phyloP scores from a whole-genome alignment of 169 alveolate species.

The Babesia divergens region DNA sequence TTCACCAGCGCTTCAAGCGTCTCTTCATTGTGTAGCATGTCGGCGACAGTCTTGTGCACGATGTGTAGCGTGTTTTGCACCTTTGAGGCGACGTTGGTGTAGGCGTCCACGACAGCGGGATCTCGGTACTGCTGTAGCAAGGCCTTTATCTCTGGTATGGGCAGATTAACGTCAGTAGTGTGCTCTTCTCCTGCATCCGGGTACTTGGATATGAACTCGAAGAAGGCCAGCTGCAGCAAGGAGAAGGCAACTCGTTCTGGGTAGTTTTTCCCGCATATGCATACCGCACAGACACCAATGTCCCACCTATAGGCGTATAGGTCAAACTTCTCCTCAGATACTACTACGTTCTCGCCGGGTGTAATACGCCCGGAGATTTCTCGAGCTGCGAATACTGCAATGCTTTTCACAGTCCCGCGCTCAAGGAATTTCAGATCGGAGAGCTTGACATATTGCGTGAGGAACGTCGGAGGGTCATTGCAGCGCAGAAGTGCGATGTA shows the following conservation, averaged over 20 bases:
- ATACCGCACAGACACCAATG: slow-evolving; percentile 41
- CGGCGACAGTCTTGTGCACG: slow-evolving; percentile 56
- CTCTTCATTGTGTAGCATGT: slow-evolving; percentile 56
- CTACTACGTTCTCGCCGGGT: slow-evolving; percentile 35
- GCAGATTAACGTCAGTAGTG: slow-evolving; percentile 41
- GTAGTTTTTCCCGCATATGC: slow-evolving; percentile 41
- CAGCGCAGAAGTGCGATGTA: slow-evolving; percentile 54
- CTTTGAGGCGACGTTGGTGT: slow-evolving; percentile 39
- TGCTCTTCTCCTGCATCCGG: slow-evolving; percentile 28
- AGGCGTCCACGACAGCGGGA: slow-evolving; percentile 54
- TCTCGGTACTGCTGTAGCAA: slow-evolving; percentile 36
- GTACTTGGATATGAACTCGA: slow-evolving; percentile 32
- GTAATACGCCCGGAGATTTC: slow-evolving; percentile 41
- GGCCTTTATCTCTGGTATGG: slow-evolving; percentile 39
- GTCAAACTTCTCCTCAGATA: slow-evolving; percentile 32
- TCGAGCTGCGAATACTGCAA: slow-evolving; percentile 51
- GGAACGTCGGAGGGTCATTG: slow-evolving; percentile 37
- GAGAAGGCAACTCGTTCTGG: slow-evolving; percentile 60
- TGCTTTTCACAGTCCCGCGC: slow-evolving; percentile 42
- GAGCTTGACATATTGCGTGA: slow-evolving; percentile 35
- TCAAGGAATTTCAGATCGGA: slow-evolving; percentile 37
- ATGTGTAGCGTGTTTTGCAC: slow-evolving; percentile 39
- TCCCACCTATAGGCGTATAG: slow-evolving; percentile 59
- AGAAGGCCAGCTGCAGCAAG: slow-evolving; percentile 47
- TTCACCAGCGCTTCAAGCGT: slow-evolving; percentile 58